Base-by-base conservation (phyloP, 106 monocot genomes). In the Dendrobium chrysotoxum region DNA sequence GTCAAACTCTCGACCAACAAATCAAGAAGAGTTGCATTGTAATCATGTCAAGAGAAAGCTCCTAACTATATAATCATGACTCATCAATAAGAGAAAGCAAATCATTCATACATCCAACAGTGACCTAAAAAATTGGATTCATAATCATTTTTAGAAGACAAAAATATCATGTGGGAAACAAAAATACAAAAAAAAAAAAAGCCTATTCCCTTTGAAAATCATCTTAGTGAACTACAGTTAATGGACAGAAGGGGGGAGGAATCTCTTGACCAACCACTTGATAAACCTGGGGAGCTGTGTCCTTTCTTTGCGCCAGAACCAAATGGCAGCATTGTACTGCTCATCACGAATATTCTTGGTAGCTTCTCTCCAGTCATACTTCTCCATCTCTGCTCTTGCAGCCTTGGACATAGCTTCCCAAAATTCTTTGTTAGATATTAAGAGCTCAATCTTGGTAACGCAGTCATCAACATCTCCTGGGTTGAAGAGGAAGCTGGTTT, bases 401-500 rank as follows among this genome's bases (percentile, higher is more conserved):
- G 89, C 86, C 80, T 77, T 88, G 2, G 91, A 89, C 82, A 99
- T 88, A 13, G 81, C 78, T 53, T 85, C 88, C 72, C 98, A 85
- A 38, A 95, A 82, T 40, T 91, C 90, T 6, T 66, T 46, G 74
- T 79, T 50, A 0, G 79, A 44, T 18, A 95, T 39, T 11, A 99
- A 83, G 7, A 38, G 81, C 25, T 90, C 75, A 12, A 99, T 78
- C 83, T 99, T 99, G 79, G 41, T 72, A 18, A 91, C 79, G 28
- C 98, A 99, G 80, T 99, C 95, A 53, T 95, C 91, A 25, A 95
- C 78, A 74, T 99, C 95, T 7, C 95, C 91, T 0, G 92, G 95
- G 18, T 84, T 84, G 54, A 85, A 99, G 9, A 95, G 78, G 83
- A 91, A 99, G 44, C 98, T 87, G 35, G 88, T 95, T 16, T 86